Evolutionary conservation across 805 yeast species (phyloP), one percentile per base, ranked within the genome.

Genomic region (Candida lessepsii): DNA sequence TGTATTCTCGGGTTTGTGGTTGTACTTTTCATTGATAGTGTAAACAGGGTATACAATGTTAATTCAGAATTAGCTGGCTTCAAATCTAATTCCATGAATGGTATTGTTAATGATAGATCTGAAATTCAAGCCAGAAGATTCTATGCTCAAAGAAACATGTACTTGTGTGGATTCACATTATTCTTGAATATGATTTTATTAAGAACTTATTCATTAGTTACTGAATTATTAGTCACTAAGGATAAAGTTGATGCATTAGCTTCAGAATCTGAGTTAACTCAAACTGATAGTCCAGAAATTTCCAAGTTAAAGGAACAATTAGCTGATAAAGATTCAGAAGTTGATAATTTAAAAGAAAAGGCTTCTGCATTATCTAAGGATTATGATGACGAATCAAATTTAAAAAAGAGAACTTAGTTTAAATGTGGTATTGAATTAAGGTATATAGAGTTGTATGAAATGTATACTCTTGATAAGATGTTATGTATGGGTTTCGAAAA

Each of bases 141-240:
- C 65, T 90, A 90, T 58, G 88, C 97, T 15, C 99, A 93, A 69
- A 81, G 99, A 69, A 93, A 93, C 71, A 80, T 89, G 83, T 93
- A 93, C 55, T 73, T 93, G 37, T 88, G 96, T 51, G 99, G 99
- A 1, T 88, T 90, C 65, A 89, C 98, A 2, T 75, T 93, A 60
- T 93, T 93, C 61, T 71, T 93, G 55, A 86, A 96, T 2, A 72
- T 90, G 56, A 83, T 88, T 38, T 80, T 90, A 50, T 81, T 83
- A 56, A 78, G 97, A 66, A 88, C 96, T 2, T 88, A 86, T 61
- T 71, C 79, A 3, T 71, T 89, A 49, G 95, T 87, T 21, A 81
- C 81, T 35, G 93, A 85, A 55, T 70, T 88, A 61, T 62, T 84
- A 37, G 66, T 67, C 43, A 75, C 80, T 53, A 84, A 80, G 72